Evolutionary conservation across 1,139 yeast genomes (phyloP).

Genomic region (Kurtzmaniella quercitrusa): DNA sequence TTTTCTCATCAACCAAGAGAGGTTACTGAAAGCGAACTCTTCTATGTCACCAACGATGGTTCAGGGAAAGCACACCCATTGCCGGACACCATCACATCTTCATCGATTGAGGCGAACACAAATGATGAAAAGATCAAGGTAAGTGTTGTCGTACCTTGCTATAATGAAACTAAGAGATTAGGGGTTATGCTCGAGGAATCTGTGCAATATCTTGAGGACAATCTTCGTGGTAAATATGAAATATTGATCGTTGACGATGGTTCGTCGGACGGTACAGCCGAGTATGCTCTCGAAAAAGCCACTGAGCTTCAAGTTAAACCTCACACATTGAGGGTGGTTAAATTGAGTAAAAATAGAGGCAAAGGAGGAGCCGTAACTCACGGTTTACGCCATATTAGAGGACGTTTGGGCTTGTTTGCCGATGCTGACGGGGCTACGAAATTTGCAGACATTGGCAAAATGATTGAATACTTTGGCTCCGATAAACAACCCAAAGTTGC

Average conservation of each 20-base stretch:
- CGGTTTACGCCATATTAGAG: conserved; percentile 76
- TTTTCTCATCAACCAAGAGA: conserved; percentile 64
- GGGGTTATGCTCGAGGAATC: conserved; percentile 77
- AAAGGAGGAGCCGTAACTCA: conserved; percentile 98
- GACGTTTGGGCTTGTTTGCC: conserved; percentile 76
- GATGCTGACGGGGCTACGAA: conserved; percentile 97
- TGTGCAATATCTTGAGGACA: conserved; percentile 46
- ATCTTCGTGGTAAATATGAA: conserved; percentile 51
- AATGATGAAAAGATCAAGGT: conserved; percentile 18
- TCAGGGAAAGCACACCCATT: conserved; percentile 18
- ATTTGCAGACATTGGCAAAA: conserved; percentile 63
- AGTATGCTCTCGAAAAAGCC: conserved; percentile 69
- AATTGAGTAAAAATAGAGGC: conserved; percentile 74
- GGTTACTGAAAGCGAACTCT: conserved; percentile 49
- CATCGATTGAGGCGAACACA: conserved; percentile 15
- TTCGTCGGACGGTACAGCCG: conserved; percentile 74
- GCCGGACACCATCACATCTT: conserved; percentile 24
- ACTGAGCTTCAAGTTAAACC: conserved; percentile 44
- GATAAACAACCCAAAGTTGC: conserved; percentile 54
- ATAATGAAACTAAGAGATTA: conserved; percentile 75
- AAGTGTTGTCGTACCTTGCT: conserved; percentile 87
- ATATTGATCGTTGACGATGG: conserved; percentile 90
- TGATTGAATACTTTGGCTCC: conserved; percentile 39
- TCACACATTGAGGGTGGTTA: conserved; percentile 64
- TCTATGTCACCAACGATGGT: conserved; percentile 41